Percentiles rank a stretch among this genome's conserved stretches.
phyloP scores from a whole-genome alignment of 305 asterid genomes.

The Fraxinus velutina region DNA sequence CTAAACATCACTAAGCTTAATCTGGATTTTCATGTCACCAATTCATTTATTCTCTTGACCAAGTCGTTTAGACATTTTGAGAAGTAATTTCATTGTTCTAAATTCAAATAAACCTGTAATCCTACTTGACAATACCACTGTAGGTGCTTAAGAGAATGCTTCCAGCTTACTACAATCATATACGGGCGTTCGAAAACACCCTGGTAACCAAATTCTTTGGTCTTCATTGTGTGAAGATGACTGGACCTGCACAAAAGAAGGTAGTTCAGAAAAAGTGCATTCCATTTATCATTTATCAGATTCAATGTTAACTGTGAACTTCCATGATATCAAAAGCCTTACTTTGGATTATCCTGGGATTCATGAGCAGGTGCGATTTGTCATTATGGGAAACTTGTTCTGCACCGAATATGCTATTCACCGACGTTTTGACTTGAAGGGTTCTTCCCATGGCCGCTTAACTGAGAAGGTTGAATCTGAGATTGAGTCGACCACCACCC shows the following conservation, averaged over 20 bases:
- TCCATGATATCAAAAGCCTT: neutral
- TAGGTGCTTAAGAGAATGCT: conserved; percentile 90
- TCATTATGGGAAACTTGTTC: conserved; percentile 90
- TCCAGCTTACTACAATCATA: conserved; percentile 81
- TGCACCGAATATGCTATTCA: conserved; percentile 68
- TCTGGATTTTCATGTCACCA: neutral
- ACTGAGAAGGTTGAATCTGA: conserved; percentile 64
- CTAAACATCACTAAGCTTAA: neutral
- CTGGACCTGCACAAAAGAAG: conserved; percentile 89
- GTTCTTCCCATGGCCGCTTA: conserved; percentile 91
- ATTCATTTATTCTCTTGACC: neutral
- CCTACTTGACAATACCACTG: conserved; percentile 17
- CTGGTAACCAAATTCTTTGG: conserved; percentile 78
- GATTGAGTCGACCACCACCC: conserved; percentile 76
- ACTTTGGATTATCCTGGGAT: neutral
- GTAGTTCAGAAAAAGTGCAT: conserved; percentile 27
- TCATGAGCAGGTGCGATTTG: conserved; percentile 74
- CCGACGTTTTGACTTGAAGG: conserved; percentile 85
- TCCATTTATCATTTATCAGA: neutral
- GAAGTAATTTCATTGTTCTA: neutral
- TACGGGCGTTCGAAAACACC: conserved; percentile 64
- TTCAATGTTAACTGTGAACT: neutral
- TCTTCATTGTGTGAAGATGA: conserved; percentile 84
- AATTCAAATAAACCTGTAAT: neutral
- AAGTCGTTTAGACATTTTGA: neutral